Conservation (phyloP, 208 protist species). For the Phytomonas francai region DNA sequence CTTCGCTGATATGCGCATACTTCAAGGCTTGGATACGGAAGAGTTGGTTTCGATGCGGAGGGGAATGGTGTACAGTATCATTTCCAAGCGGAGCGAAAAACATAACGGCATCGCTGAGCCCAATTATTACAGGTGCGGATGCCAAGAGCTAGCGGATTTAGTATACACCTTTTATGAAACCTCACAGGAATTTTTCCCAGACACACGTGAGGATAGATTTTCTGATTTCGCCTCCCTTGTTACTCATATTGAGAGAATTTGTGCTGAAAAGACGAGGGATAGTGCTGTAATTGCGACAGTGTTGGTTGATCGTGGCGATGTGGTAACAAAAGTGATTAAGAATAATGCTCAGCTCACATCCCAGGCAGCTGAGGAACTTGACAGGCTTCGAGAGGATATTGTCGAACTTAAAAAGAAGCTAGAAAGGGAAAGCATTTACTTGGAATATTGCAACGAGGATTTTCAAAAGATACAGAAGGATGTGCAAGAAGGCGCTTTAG, state of each 20-base stretch:
- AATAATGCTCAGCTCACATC: slow-evolving; percentile 26
- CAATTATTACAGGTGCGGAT: background rate
- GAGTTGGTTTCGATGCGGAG: background rate
- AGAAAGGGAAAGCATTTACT: slow-evolving; percentile 15
- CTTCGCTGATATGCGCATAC: slow-evolving; percentile 1
- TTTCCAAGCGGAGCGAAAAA: background rate
- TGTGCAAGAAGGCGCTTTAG: slow-evolving; percentile 9
- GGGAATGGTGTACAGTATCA: background rate
- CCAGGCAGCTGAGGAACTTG: slow-evolving; percentile 28
- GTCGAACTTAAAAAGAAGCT: slow-evolving; percentile 17
- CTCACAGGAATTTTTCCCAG: background rate
- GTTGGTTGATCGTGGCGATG: slow-evolving; percentile 20
- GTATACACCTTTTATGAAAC: background rate
- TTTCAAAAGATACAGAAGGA: slow-evolving; percentile 11
- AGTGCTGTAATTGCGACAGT: slow-evolving; percentile 7
- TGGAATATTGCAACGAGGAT: slow-evolving; percentile 14
- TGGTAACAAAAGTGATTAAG: slow-evolving; percentile 37
- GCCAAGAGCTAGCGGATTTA: background rate
- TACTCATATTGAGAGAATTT: background rate
- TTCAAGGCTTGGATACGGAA: background rate
- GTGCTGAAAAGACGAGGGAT: background rate
- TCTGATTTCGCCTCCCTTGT: background rate
- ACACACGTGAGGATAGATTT: background rate
- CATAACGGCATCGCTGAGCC: background rate
- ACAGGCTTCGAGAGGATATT: slow-evolving; percentile 19